Percentiles rank a stretch among this genome's conserved stretches.
Evolutionary conservation across 495 filamentous ascomycete species (phyloP).

Genomic region (Symbiotaphrina buchneri): DNA sequence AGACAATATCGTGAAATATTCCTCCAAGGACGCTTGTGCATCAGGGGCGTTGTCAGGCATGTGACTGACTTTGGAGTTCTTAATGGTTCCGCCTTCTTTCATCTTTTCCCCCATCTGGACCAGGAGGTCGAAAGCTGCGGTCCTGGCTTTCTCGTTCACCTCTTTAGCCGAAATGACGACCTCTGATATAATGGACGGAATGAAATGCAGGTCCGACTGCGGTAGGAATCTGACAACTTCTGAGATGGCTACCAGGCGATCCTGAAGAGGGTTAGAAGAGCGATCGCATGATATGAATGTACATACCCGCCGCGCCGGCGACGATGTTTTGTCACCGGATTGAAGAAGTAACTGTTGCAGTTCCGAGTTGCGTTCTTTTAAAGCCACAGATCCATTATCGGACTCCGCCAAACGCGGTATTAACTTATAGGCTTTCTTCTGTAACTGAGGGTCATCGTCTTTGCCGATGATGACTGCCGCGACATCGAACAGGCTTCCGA

Average conservation of each 20-base stretch:
- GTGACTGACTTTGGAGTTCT: conserved; percentile 63
- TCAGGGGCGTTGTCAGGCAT: conserved; percentile 63
- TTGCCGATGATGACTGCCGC: conserved; percentile 58
- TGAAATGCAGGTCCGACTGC: conserved; percentile 60
- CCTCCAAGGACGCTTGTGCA: conserved; percentile 59
- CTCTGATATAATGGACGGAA: conserved; percentile 75
- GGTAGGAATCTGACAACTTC: conserved; percentile 59
- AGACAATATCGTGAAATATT: conserved; percentile 96
- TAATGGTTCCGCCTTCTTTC: conserved; percentile 47
- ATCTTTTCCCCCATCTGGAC: conserved; percentile 74
- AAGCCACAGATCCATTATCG: conserved; percentile 42
- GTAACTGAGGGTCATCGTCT: conserved; percentile 69
- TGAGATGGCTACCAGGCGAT: conserved; percentile 64
- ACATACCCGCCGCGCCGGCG: conserved; percentile 36
- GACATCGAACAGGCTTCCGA: conserved; percentile 58
- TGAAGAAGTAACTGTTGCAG: conserved; percentile 58
- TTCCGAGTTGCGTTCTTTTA: conserved; percentile 47
- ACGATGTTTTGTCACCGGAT: conserved; percentile 57
- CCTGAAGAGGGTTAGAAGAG: conserved; percentile 15
- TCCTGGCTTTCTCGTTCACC: conserved; percentile 81
- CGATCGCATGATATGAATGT: background rate
- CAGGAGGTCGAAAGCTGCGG: conserved; percentile 72
- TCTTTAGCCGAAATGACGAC: conserved; percentile 91
- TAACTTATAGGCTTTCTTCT: conserved; percentile 98
- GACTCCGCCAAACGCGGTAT: conserved; percentile 75